Base-by-base conservation (phyloP, 306 rosid genomes). In the Medicago lupulina region DNA sequence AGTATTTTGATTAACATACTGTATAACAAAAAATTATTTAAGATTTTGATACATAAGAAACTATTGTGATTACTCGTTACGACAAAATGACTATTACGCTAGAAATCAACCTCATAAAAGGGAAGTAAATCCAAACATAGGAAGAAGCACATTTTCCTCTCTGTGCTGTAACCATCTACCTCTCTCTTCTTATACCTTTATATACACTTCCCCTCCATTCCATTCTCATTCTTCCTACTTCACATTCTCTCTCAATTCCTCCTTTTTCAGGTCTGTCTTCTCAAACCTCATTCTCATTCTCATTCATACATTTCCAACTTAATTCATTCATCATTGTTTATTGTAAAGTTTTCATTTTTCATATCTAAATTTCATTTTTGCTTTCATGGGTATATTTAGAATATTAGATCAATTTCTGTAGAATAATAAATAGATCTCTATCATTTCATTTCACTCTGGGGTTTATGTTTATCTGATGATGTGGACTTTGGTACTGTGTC, bases 161-260 rank as follows among this genome's bases (percentile, higher is more conserved):
- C 11, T 59, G 55, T 67, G 69, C 46, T 23, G 73, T 23, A 23
- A 23, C 69, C 76, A 64, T 76, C 76, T 9, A 12, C 36, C 25
- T 55, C 51, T 50, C 21, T 55, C 43, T 71, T 50, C 17, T 8
- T 21, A 1, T 21, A 50, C 77, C 85, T 86, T 86, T 88, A 79
- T 88, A 94, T 87, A 87, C 64, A 82, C 81, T 83, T 50, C 76
- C 31, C 4, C 76, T 21, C 23, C 23, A 0, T 2, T 70, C 82
- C 71, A 77, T 76, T 83, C 58, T 53, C 84, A 75, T 79, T 67
- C 75, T 44, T 69, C 81, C 14, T 36, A 58, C 83, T 66, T 76
- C 70, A n/a, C 85, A 63, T 57, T 80, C 70, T 36, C 92, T 88
- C 91, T 86, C 75, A 84, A 82, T 87, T 87, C 89, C 89, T 89